phyloP scores from a whole-genome alignment of 352 stramenopile genomes.

The Thalassiosira tumida region DNA sequence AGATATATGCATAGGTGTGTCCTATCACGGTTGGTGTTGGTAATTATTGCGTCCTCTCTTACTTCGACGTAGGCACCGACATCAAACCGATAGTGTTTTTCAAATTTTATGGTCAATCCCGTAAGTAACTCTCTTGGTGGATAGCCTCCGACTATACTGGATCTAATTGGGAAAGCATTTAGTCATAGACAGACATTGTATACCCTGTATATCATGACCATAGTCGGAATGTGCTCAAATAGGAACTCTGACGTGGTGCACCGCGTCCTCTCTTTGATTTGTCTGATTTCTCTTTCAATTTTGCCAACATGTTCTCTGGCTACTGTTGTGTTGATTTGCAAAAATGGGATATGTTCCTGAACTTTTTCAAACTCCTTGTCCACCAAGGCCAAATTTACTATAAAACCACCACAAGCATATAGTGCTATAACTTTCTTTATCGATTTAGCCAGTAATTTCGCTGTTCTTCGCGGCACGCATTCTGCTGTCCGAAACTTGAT shows the following conservation, averaged over 20 bases:
- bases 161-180: neutral
- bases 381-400: neutral
- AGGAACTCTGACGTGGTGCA: neutral
- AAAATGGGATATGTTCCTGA: neutral
- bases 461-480: slow-evolving; percentile 25
- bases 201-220: too few relatives aligned
- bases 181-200: neutral
- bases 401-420: slow-evolving; percentile 44
- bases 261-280: slow-evolving; percentile 19
- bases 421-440: slow-evolving; percentile 11
- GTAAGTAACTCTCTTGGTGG: neutral
- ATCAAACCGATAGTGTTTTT: too few relatives aligned
- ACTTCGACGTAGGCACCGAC: slow-evolving; percentile 61
- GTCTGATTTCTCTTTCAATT: slow-evolving; percentile 49
- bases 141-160: neutral
- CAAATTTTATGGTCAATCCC: slow-evolving; percentile 2
- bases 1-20: neutral
- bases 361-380: slow-evolving; percentile 23
- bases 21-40: neutral
- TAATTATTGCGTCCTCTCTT: neutral
- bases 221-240: too few relatives aligned
- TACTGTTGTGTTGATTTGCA: slow-evolving; percentile 27
- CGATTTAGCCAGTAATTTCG: slow-evolving; percentile 5
- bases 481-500: slow-evolving; percentile 40
- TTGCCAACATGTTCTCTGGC: slow-evolving; percentile 41